A percentile compares a stretch with the other conserved stretches of the same genome.
These are phyloP conservation scores for Apodospora peruviana DNA, from an alignment of 495 filamentous ascomycete species.

Conservation along the genomic window DNA sequence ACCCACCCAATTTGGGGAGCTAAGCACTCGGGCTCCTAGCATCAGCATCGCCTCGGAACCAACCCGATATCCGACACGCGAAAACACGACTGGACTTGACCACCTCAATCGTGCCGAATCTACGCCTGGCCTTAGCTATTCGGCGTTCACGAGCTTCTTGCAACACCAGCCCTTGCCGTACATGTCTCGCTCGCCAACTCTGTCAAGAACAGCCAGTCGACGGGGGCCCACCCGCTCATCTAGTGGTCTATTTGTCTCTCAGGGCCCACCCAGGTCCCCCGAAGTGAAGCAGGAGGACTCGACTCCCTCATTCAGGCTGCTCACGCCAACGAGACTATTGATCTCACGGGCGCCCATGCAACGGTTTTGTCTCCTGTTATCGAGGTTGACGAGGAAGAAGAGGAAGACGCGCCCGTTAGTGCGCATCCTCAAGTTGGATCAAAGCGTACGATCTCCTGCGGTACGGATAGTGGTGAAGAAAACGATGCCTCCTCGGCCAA, in stretches of 20 bases:
- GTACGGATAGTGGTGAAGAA: not conserved
- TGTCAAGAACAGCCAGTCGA: no score
- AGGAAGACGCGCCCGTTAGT: not conserved
- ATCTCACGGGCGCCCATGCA: not conserved
- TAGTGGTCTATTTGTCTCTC: constrained; percentile 9
- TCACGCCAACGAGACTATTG: not conserved
- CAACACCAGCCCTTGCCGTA: no score
- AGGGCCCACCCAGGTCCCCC: no score
- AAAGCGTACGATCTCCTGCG: not conserved
- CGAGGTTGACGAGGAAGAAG: not conserved
- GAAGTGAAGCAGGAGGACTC: not conserved
- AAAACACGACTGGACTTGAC: no score
- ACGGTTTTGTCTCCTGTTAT: not conserved
- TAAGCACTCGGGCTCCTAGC: no score
- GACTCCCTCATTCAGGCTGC: not conserved
- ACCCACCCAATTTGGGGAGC: no score
- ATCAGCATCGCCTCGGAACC: no score
- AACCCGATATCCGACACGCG: no score
- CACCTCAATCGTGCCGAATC: no score
- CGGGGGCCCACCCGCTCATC: not conserved
- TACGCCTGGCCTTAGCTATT: no score
- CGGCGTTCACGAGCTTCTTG: no score
- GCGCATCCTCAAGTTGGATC: not conserved
- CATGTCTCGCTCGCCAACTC: no score
- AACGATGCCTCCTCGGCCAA: not conserved